Evolutionary conservation across 1,284 basidiomycete species (phyloP).

Genomic region (Phylloboletellus chloephorus): DNA sequence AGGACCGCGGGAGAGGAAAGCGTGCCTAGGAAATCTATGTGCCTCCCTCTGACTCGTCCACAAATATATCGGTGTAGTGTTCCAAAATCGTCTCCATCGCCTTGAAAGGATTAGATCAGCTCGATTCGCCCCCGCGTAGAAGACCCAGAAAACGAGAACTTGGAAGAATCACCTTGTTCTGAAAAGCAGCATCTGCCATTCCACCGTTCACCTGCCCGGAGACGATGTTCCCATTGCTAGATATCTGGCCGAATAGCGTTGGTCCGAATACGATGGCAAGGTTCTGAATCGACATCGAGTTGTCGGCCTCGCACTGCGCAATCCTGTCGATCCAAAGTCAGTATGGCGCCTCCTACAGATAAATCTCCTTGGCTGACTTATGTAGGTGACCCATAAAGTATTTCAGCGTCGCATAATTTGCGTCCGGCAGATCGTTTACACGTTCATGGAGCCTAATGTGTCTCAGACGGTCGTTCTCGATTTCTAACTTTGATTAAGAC

Average conservation of each 20-base stretch:
- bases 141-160: background rate
- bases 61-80: slow-evolving; percentile 78
- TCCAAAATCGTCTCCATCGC: slow-evolving; percentile 77
- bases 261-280: slow-evolving; percentile 97
- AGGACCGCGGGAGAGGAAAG: background rate
- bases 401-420: slow-evolving; percentile 97
- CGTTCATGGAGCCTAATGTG: slow-evolving; percentile 95
- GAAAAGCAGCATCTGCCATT: slow-evolving; percentile 51
- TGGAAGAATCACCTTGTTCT: slow-evolving; percentile 42
- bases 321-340: slow-evolving; percentile 47
- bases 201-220: slow-evolving; percentile 43
- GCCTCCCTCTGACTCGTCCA: slow-evolving; percentile 53
- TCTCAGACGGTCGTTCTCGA: slow-evolving; percentile 88
- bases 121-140: background rate
- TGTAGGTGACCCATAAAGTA: slow-evolving; percentile 93
- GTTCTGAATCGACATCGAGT: slow-evolving; percentile 94
- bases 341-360: background rate
- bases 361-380: slow-evolving; percentile 44
- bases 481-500: slow-evolving; percentile 47
- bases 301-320: slow-evolving; percentile 66
- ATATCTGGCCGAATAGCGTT: slow-evolving; percentile 71
- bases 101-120: slow-evolving; percentile 35
- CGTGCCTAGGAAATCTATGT: slow-evolving; percentile 14
- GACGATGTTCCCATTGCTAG: slow-evolving; percentile 39
- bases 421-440: slow-evolving; percentile 95